Evolutionary conservation across 2,329 filamentous ascomycete species (phyloP), one percentile per base, ranked within the genome.

Genomic region (Penicillium sp.): DNA sequence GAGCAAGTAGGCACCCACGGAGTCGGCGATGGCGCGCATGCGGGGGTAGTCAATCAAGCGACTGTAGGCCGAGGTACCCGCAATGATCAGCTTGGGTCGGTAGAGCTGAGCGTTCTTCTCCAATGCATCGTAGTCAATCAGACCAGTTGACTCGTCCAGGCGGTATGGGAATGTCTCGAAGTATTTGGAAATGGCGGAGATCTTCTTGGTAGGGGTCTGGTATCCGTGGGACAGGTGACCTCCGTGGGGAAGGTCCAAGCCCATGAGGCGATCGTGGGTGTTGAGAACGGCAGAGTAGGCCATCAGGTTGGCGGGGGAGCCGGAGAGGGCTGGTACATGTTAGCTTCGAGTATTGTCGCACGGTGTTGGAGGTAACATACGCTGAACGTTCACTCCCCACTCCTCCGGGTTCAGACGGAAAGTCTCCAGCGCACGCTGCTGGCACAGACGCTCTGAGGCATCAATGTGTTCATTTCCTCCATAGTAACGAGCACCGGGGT

Each of bases 111-210:
- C 93, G 69, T 94, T 88, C 81, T 95, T 89, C 79, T 94, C 88
- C 60, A 99, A 87, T 68, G 84, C 86, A 68, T 96, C 91, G 77
- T 99, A 99, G 79, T 99, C 94, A 70, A 99, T 99, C 76, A 97
- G 87, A 66, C 94, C 94, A 31, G 94, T 97, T 69, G 77, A 76
- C 63, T 79, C 77, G 50, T 80, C 77, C 24, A 97, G 88, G 58
- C 92, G 88, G 83, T 99, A 99, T 52, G 94, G 94, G 78, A 99
- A 88, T 56, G 94, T 99, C 83, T 99, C 93, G 73, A 97, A 99
- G 85, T 99, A 99, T 70, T 93, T 97, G 38, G 93, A 97, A 67
- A 99, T 89, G 56, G 92, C 92, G 51, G 93, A 97, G 77, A 99
- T 99, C 72, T 99, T 99, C 82, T 89, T 90, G 72, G 88, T 86